Conservation (phyloP, 2,329 filamentous ascomycete genomes). For the Aquanectria penicillioides region DNA sequence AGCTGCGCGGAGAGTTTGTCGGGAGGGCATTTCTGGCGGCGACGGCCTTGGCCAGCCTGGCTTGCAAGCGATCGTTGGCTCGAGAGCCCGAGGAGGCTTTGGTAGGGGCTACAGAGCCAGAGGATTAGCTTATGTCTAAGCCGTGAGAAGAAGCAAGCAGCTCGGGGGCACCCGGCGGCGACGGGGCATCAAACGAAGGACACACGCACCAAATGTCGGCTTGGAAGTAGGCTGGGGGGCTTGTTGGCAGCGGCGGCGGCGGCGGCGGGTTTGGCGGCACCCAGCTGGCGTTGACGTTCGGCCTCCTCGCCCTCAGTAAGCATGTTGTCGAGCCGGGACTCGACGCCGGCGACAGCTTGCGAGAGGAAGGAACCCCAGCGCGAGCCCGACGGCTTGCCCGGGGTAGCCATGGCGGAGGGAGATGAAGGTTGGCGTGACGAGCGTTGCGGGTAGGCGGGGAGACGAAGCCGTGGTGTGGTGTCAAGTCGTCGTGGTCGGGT, state of each 20-base stretch:
- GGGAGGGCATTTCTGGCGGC: constrained; percentile 68
- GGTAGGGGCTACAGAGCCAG: constrained; percentile 50
- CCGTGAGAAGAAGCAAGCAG: neutral
- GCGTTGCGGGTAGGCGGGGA: neutral
- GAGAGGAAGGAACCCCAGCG: constrained; percentile 86
- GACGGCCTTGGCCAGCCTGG: constrained; percentile 87
- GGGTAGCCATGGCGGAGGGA: constrained; percentile 55
- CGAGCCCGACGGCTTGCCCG: constrained; percentile 59
- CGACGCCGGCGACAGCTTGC: constrained; percentile 91
- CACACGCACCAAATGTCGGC: constrained; percentile 46
- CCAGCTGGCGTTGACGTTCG: constrained; percentile 22
- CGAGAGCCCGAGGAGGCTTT: constrained; percentile 71
- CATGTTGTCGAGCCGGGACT: constrained; percentile 92
- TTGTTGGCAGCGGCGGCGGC: constrained; percentile 16
- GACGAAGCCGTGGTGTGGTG: neutral
- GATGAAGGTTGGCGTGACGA: neutral
- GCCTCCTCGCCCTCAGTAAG: constrained; percentile 78
- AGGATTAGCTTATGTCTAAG: constrained; percentile 4
- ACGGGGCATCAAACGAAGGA: too few species aligned
- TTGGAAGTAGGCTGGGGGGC: constrained; percentile 13
- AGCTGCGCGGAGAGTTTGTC: constrained; percentile 47
- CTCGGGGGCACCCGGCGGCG: constrained; percentile 4
- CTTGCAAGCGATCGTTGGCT: constrained; percentile 85
- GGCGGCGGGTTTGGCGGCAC: constrained; percentile 2
- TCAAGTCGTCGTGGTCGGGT: neutral